Conservation (phyloP, 2,329 filamentous ascomycete species). For the Fusarium scirpi region DNA sequence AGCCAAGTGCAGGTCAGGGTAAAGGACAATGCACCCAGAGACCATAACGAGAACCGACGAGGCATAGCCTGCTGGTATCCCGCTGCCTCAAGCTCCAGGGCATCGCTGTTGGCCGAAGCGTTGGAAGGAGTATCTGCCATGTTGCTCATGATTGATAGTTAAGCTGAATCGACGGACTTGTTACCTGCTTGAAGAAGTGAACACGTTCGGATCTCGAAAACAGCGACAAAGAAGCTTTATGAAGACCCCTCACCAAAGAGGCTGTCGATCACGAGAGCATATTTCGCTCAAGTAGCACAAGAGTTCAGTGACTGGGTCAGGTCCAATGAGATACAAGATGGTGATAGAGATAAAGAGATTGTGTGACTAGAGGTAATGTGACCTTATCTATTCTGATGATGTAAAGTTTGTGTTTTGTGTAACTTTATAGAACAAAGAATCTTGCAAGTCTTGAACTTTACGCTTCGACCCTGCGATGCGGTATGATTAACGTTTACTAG, state of each 20-base stretch:
- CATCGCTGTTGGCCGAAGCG: conserved; percentile 28
- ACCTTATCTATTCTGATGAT: neutral
- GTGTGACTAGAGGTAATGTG: neutral
- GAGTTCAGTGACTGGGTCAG: neutral
- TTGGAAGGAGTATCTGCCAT: neutral
- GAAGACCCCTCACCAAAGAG: neutral
- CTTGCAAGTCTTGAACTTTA: neutral
- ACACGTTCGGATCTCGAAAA: accelerated
- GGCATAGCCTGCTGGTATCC: conserved; percentile 50
- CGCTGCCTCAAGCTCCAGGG: conserved; percentile 49
- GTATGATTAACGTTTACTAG: neutral
- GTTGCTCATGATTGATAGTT: neutral
- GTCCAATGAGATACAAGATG: neutral
- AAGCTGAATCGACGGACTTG: neutral
- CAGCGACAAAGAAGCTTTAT: neutral
- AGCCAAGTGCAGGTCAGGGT: conserved; percentile 50
- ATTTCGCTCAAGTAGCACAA: neutral
- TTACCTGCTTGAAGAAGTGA: neutral
- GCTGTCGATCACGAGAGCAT: neutral
- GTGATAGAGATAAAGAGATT: conserved; percentile 1
- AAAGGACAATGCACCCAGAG: conserved; percentile 46
- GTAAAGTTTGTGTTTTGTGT: neutral
- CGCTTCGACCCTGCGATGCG: neutral
- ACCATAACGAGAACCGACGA: conserved; percentile 47
- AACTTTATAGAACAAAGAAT: neutral